Conservation (phyloP, 257 asterid species). For the Paraleonurus japonicus region DNA sequence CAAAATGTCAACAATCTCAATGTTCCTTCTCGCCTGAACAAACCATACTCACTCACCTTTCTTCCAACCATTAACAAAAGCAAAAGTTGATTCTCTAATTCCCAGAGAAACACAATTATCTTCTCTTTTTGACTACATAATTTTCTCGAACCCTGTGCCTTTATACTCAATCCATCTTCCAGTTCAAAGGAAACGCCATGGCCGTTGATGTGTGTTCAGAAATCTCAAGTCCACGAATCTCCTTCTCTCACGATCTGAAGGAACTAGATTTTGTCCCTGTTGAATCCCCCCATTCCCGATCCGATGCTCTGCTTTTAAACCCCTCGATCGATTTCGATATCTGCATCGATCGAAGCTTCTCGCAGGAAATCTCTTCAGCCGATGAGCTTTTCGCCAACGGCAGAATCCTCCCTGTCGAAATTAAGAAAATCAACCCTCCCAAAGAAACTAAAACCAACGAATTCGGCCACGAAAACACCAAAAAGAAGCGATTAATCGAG, state of each 20-base stretch:
- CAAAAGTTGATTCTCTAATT: conserved; percentile 47
- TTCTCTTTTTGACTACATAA: conserved; percentile 39
- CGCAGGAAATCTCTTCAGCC: conserved; percentile 55
- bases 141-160: too few species aligned
- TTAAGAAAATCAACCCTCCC: conserved; percentile 33
- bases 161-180: neutral
- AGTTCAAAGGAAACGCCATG: conserved; percentile 32
- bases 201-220: conserved; percentile 71
- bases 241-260: conserved; percentile 67
- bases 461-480: conserved; percentile 10
- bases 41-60: conserved; percentile 24
- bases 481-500: conserved; percentile 64
- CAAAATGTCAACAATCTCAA: conserved; percentile 44
- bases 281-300: conserved; percentile 32
- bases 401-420: conserved; percentile 64
- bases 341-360: conserved; percentile 35
- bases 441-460: conserved; percentile 1
- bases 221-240: conserved; percentile 65
- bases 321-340: conserved; percentile 63
- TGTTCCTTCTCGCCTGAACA: conserved; percentile 45
- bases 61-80: conserved; percentile 25
- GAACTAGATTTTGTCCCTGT: conserved; percentile 46
- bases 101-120: conserved; percentile 34
- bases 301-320: conserved; percentile 45
- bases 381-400: conserved; percentile 86